Base-by-base conservation (phyloP, 352 stramenopile species). In the Phytophthora brassicae region DNA sequence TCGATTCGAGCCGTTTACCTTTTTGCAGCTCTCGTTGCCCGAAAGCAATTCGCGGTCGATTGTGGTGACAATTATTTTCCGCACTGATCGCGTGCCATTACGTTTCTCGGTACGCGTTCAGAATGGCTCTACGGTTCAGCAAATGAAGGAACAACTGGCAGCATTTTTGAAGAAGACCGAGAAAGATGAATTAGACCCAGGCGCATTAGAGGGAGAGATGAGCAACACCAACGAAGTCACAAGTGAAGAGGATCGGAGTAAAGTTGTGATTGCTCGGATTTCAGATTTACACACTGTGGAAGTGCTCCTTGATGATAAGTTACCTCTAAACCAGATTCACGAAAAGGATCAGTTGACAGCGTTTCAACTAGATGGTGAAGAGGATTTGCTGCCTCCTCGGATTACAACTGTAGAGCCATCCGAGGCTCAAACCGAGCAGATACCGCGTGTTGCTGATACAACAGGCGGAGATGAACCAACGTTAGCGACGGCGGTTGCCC, bases 1-100 rank as follows among this genome's bases (percentile, higher is more conserved):
- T 0, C 84, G 90, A 13, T 98, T 97, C 47, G 95, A 98, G 42
- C 87, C 94, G 0, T 98, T 98, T 67, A 97, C 87, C 9, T 93
- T 94, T 42, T 60, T 97, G 20, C 85, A 95, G 62, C 58, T 95
- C 13, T 93, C 86, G 9, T 44, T 95, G 3, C 84, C 83, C 0
- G 86, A 95, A 47, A 95, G 83, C 51, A 88, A 76, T 52, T 87
- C 70, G 23, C 72, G 81, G 7, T 90, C 82, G 2, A 74, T 95
- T 35, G 70, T 89, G 46, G 51, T 92, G 24, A 92, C 84, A n/a
- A 76, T 95, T 42, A 89, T 95, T 23, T 95, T 95, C 60, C 76
- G 81, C 23, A 80, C 75, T 19, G 84, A 81, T 39, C 67, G 77
- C 4, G 79, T 90, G 4, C 86, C 86, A 0, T 77, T 95, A 69